These are phyloP conservation scores for Melampsora americana DNA, from an alignment of 1,284 basidiomycete species.

Conservation along the genomic window DNA sequence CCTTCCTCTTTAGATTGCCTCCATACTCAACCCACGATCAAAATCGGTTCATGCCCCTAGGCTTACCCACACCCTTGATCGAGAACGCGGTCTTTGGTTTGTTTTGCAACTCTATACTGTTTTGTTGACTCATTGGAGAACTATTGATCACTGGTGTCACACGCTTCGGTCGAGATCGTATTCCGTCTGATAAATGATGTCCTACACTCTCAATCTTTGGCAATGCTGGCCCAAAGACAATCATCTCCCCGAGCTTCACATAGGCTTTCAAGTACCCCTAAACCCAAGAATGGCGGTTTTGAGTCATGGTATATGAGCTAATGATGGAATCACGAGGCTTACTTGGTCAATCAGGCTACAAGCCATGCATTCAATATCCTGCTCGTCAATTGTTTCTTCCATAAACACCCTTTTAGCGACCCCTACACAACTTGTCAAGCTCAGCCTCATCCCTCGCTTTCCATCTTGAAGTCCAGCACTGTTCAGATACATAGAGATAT, in stretches of 20 bases:
- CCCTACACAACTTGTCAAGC: constrained; percentile 51
- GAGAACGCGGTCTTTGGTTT: neutral
- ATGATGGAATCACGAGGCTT: constrained; percentile 18
- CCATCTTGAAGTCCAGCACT: constrained; percentile 46
- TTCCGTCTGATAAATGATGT: constrained; percentile 26
- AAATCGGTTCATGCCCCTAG: no score
- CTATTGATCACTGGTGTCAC: constrained; percentile 10
- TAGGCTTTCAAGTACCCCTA: constrained; percentile 38
- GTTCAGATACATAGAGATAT: constrained; percentile 34
- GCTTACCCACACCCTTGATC: neutral
- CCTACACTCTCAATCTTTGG: constrained; percentile 31
- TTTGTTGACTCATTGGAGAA: neutral
- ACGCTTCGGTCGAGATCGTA: neutral
- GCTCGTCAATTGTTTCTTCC: constrained; percentile 51
- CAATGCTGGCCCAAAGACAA: constrained; percentile 32
- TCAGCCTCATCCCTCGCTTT: constrained; percentile 49
- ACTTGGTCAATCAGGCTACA: constrained; percentile 56
- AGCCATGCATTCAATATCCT: constrained; percentile 55
- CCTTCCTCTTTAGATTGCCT: no score
- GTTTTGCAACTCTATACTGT: neutral
- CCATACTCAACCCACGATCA: no score
- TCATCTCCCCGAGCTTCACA: constrained; percentile 40
- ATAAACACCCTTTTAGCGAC: constrained; percentile 53
- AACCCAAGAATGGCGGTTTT: neutral
- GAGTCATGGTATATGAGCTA: neutral